A percentile compares a stretch with the other conserved stretches of the same genome.
Evolutionary conservation across 2,329 filamentous ascomycete genomes (phyloP).

Genomic region (Penicillium sp.): DNA sequence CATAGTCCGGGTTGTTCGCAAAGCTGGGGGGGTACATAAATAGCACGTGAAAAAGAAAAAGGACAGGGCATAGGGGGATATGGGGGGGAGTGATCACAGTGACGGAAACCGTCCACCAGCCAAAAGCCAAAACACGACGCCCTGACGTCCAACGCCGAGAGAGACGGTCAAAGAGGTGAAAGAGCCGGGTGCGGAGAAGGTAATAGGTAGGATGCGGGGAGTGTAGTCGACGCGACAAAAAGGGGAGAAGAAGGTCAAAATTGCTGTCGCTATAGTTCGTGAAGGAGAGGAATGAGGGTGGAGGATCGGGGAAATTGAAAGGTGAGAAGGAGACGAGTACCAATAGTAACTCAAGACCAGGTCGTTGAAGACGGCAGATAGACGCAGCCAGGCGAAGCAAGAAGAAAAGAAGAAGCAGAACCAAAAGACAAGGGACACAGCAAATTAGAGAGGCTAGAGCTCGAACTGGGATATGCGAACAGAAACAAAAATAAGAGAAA

Average conservation of each 20-base stretch:
- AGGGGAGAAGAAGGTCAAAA: conserved; percentile 15
- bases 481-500: conserved; percentile 4
- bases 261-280: conserved; percentile 18
- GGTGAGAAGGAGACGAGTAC: conserved; percentile 1
- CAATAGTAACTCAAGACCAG: conserved; percentile 8
- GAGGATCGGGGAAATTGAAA: conserved; percentile 3
- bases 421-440: neutral
- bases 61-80: conserved; percentile 30
- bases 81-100: conserved; percentile 6
- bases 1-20: conserved; percentile 13
- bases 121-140: conserved; percentile 39
- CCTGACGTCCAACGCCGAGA: conserved; percentile 42
- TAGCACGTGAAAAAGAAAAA: conserved; percentile 12
- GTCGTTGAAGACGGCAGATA: conserved; percentile 11
- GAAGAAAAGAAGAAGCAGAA: conserved; percentile 11
- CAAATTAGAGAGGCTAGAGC: conserved; percentile 6
- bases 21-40: conserved; percentile 4
- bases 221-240: conserved; percentile 12
- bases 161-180: conserved; percentile 35
- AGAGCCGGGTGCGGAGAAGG: conserved; percentile 23
- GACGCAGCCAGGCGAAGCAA: conserved; percentile 18
- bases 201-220: conserved; percentile 6
- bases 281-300: conserved; percentile 16
- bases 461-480: conserved; percentile 4
- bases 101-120: conserved; percentile 25